Evolutionary conservation across 1,139 yeast species (phyloP).

Genomic region (Hansenula lynferdii): DNA sequence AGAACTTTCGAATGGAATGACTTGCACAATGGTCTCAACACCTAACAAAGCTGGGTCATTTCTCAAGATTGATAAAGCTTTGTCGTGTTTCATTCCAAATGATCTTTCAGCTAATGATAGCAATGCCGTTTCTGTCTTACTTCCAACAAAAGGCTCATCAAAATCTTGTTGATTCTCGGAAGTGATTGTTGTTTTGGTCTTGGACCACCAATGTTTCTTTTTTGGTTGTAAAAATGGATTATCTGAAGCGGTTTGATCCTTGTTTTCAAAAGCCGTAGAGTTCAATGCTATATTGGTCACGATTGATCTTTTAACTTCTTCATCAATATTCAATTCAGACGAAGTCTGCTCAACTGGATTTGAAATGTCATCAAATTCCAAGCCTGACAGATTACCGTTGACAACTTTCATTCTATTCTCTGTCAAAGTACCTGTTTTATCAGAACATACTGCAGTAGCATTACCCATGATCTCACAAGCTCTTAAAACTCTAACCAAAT

Average conservation of each 20-base stretch:
- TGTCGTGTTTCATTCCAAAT: slow-evolving; percentile 41
- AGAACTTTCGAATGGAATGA: slow-evolving; percentile 87
- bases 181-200: neutral
- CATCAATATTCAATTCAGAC: slow-evolving; percentile 30
- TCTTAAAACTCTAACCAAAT: slow-evolving; percentile 86
- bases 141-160: slow-evolving; percentile 73
- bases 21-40: slow-evolving; percentile 48
- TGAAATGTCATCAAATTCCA: slow-evolving; percentile 26
- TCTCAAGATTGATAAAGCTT: slow-evolving; percentile 40
- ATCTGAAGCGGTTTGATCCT: slow-evolving; percentile 28
- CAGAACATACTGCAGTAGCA: slow-evolving; percentile 95
- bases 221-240: slow-evolving; percentile 21
- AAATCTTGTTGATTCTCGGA: slow-evolving; percentile 12
- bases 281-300: slow-evolving; percentile 66
- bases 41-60: slow-evolving; percentile 25
- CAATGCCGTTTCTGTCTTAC: slow-evolving; percentile 92
- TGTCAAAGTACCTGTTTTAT: slow-evolving; percentile 94
- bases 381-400: slow-evolving; percentile 57
- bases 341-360: slow-evolving; percentile 24
- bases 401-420: slow-evolving; percentile 92
- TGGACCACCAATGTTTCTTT: slow-evolving; percentile 15
- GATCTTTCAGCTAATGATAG: slow-evolving; percentile 60
- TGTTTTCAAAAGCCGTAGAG: slow-evolving; percentile 86
- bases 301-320: slow-evolving; percentile 35
- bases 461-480: slow-evolving; percentile 99